Evolutionary conservation across 164 flowering plant genomes (phyloP).

Genomic region (Nymphaea colorata): DNA sequence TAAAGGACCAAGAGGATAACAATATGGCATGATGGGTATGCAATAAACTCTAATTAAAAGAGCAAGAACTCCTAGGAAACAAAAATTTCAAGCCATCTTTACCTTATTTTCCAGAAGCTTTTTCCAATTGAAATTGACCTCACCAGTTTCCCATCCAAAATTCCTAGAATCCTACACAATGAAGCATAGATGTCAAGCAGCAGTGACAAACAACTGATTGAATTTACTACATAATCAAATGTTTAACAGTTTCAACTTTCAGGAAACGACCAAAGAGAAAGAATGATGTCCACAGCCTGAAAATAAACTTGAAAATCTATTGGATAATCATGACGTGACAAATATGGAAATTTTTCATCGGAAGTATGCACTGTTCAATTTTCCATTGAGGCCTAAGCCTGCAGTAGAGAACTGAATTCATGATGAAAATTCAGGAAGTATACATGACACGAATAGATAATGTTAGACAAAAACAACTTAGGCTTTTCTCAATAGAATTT

Average conservation of each 20-base stretch:
- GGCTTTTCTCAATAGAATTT: too few species aligned
- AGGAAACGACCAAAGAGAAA: too few species aligned
- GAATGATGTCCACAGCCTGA: too few species aligned
- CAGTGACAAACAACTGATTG: not conserved
- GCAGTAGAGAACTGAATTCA: too few species aligned
- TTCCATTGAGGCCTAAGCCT: too few species aligned
- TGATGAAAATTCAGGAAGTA: too few species aligned
- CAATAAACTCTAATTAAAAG: not conserved
- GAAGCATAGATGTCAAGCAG: not conserved
- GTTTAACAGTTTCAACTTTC: too few species aligned
- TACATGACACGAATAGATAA: too few species aligned
- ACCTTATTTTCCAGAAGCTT: constrained; percentile 89
- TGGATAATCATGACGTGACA: not conserved
- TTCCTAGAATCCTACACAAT: constrained; percentile 70
- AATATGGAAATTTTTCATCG: not conserved
- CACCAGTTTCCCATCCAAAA: constrained; percentile 87
- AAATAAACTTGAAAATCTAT: too few species aligned
- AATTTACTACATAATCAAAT: not conserved
- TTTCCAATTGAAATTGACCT: constrained; percentile 78
- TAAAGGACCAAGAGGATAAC: not conserved
- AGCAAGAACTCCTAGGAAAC: not conserved
- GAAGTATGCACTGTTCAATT: too few species aligned
- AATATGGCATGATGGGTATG: not conserved
- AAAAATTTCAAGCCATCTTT: not conserved
- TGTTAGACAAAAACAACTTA: too few species aligned